These are phyloP conservation scores for Trichopus zeylanicus DNA, from an alignment of 116 monocot species.

Conservation along the genomic window DNA sequence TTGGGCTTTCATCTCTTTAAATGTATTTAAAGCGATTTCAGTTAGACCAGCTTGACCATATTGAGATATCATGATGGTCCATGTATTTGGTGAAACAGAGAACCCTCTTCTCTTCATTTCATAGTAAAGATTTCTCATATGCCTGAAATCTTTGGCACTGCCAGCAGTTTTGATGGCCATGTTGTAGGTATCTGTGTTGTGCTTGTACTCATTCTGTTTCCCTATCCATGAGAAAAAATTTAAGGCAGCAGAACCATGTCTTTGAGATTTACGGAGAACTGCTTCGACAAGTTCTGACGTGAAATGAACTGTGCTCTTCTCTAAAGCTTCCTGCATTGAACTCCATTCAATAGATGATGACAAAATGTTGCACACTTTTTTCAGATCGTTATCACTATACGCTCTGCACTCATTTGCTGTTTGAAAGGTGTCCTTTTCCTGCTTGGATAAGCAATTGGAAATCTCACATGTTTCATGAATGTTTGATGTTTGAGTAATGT, in stretches of 20 bases:
- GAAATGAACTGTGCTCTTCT: slow-evolving; percentile 32
- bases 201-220: slow-evolving; percentile 29
- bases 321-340: slow-evolving; percentile 23
- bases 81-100: slow-evolving; percentile 46
- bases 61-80: slow-evolving; percentile 85
- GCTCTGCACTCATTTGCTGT: neutral
- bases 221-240: slow-evolving; percentile 70
- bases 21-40: slow-evolving; percentile 60
- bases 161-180: slow-evolving; percentile 87
- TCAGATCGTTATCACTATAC: slow-evolving; percentile 26
- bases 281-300: slow-evolving; percentile 49
- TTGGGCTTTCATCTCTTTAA: slow-evolving; percentile 60
- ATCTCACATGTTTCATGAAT: no score
- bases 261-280: slow-evolving; percentile 31
- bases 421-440: slow-evolving; percentile 6
- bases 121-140: slow-evolving; percentile 61
- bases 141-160: slow-evolving; percentile 68
- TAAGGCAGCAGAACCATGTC: slow-evolving; percentile 42
- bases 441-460: slow-evolving; percentile 4
- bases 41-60: slow-evolving; percentile 86
- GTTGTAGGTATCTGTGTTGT: slow-evolving; percentile 55
- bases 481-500: slow-evolving; percentile 2
- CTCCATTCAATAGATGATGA: slow-evolving; percentile 35
- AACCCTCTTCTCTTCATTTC: slow-evolving; percentile 59
- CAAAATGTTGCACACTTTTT: slow-evolving; percentile 43